Base-by-base conservation (phyloP, 208 protist genomes). In the Polymyxa betae region DNA sequence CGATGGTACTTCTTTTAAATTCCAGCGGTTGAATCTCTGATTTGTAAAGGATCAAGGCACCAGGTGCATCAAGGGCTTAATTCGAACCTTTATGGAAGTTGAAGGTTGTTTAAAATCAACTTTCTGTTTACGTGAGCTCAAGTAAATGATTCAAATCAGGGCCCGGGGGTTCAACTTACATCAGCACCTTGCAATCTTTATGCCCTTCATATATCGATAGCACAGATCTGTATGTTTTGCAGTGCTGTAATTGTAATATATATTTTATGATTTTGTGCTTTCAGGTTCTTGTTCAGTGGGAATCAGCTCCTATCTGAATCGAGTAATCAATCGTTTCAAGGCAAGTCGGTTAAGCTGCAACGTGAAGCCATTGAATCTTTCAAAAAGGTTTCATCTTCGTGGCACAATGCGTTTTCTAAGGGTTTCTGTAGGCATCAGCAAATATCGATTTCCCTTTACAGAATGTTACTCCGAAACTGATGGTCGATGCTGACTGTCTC, bases 81-180 rank as follows among this genome's bases (percentile, higher is more conserved):
- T 82, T 43, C 72, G 72, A 20, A n/a, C 72, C n/a, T 43, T 82
- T 12, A 82, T 82, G 35, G 72, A 82, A 35, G 72, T 82, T 35
- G 72, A 82, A 35, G 72, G 72, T 60, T 29, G 24, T 60, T 60
- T 5, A 24, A 24, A 29, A 60, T 24, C 5, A 60, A 60, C 49
- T 60, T 60, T 60, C 12, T 60, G 12, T 5, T 24, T 24, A 29
- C 49, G 49, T 60, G 5, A 24, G n/a, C n/a, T n/a, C n/a, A n/a
- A n/a, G n/a, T n/a, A n/a, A n/a, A n/a, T n/a, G 49, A 60, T 60
- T 60, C 24, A 24, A 60, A 29, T 60, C 24, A 29, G 5, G 5
- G 5, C 12, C 49, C 5, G 49, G 49, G 5, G 49, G 49, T 29
- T 60, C 24, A 24, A 29, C 49, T 29, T 24, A 29, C 49, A 24